phyloP scores from a whole-genome alignment of 1,284 basidiomycete species.

The Puccinia brachypodii region DNA sequence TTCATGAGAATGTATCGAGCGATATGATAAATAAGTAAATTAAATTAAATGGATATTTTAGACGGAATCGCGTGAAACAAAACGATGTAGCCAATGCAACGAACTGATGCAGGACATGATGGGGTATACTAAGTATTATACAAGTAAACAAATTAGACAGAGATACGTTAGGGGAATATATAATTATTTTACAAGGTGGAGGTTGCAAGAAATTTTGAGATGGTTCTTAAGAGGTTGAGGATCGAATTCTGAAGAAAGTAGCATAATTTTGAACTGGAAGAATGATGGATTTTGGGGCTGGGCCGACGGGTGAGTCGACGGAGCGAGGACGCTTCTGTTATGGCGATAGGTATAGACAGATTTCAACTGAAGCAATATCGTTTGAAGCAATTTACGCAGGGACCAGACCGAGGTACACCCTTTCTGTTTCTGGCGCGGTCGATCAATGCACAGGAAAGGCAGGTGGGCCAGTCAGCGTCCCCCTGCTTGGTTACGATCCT shows the following conservation, averaged over 20 bases:
- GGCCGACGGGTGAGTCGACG: too few relatives aligned
- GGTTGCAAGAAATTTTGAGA: too few relatives aligned
- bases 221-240: too few relatives aligned
- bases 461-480: constrained; percentile 56
- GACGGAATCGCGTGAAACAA: not conserved
- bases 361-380: constrained; percentile 14
- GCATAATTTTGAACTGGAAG: too few relatives aligned
- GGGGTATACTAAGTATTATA: too few relatives aligned
- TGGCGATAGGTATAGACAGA: not conserved
- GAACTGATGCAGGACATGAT: not conserved
- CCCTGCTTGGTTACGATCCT: constrained; percentile 55
- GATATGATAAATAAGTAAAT: too few relatives aligned
- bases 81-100: not conserved
- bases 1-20: too few relatives aligned
- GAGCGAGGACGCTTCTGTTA: not conserved
- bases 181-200: not conserved
- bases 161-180: too few relatives aligned
- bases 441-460: constrained; percentile 59
- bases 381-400: constrained; percentile 20
- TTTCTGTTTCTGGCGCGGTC: constrained; percentile 18
- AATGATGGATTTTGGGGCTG: too few relatives aligned
- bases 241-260: too few relatives aligned
- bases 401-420: not conserved
- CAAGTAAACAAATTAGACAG: not conserved
- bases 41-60: not conserved